A percentile compares a stretch with the other conserved stretches of the same genome.
Conservation (phyloP, 192 early-diverging fungal genomes). For the Gorgonomyces haynaldii region DNA sequence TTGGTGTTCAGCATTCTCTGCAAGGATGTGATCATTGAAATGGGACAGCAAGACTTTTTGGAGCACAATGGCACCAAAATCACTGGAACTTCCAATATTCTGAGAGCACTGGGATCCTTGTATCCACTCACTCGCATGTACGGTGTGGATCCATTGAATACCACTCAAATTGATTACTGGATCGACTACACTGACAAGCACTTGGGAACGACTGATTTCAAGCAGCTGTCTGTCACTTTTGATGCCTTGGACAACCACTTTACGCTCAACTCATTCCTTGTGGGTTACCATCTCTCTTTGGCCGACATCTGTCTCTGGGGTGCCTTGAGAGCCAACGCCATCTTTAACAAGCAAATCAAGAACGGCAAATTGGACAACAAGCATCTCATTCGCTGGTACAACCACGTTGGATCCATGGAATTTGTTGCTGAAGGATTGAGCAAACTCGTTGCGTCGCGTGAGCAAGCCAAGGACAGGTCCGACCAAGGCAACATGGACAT, state of each 20-base stretch:
- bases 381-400: constrained; percentile 74
- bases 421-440: constrained; percentile 36
- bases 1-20: too few species aligned
- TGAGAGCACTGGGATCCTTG: constrained; percentile 13
- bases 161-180: constrained; percentile 54
- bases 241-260: constrained; percentile 70
- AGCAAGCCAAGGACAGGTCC: constrained; percentile 29
- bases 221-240: constrained; percentile 55
- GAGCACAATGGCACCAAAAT: background rate
- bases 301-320: constrained; percentile 87
- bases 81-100: constrained; percentile 14
- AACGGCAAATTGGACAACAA: constrained; percentile 53
- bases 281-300: constrained; percentile 60
- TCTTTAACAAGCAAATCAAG: constrained; percentile 74
- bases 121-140: constrained; percentile 1
- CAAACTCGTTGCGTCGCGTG: constrained; percentile 31
- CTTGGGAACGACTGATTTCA: constrained; percentile 59
- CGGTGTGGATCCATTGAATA: constrained; percentile 13
- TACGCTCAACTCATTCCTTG: constrained; percentile 66
- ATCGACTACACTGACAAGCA: constrained; percentile 56
- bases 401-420: constrained; percentile 50
- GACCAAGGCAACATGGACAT: constrained; percentile 95
- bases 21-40: too few species aligned
- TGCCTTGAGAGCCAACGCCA: constrained; percentile 65
- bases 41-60: background rate